A percentile compares a stretch with the other conserved stretches of the same genome.
phyloP scores from a whole-genome alignment of 225 moss, liverwort and hornwort species.

The Polytrichum formosum region DNA sequence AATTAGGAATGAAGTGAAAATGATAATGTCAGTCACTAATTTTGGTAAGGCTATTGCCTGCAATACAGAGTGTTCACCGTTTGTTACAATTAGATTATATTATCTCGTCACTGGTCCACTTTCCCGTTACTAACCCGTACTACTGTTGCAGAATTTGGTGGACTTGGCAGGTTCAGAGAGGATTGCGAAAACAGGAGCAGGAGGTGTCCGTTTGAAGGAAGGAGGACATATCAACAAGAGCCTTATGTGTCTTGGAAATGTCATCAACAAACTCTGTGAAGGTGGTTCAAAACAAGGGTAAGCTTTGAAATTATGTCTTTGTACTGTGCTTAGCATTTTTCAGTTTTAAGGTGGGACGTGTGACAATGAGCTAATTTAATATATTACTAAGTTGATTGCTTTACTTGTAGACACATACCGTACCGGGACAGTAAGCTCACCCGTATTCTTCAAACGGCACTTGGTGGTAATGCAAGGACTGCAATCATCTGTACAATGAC shows the following conservation, averaged over 20 bases:
- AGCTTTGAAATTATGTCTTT: slow-evolving; percentile 7
- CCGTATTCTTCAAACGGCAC: slow-evolving; percentile 86
- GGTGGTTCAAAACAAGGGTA: slow-evolving; percentile 82
- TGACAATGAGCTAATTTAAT: too few relatives aligned
- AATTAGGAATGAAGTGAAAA: too few relatives aligned
- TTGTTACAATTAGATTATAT: background rate
- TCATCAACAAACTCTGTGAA: slow-evolving; percentile 93
- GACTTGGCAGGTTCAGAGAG: slow-evolving; percentile 96
- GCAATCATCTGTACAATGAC: slow-evolving; percentile 97
- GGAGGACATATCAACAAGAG: slow-evolving; percentile 95
- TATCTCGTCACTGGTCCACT: background rate
- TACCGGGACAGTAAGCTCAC: slow-evolving; percentile 95
- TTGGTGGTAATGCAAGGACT: slow-evolving; percentile 94
- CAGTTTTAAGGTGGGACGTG: too few relatives aligned
- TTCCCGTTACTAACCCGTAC: too few relatives aligned
- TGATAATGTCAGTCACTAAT: too few relatives aligned
- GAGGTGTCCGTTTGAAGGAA: slow-evolving; percentile 86
- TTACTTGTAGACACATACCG: slow-evolving; percentile 70
- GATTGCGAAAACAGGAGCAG: slow-evolving; percentile 91
- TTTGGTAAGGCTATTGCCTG: too few relatives aligned
- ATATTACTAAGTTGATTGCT: background rate
- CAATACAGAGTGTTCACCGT: too few relatives aligned
- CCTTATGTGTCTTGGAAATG: slow-evolving; percentile 89
- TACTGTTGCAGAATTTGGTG: slow-evolving; percentile 72
- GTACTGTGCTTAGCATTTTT: background rate